Evolutionary conservation across 192 early-diverging fungal species (phyloP), one percentile per base, ranked within the genome.

Genomic region (Obelidium mucronatum): DNA sequence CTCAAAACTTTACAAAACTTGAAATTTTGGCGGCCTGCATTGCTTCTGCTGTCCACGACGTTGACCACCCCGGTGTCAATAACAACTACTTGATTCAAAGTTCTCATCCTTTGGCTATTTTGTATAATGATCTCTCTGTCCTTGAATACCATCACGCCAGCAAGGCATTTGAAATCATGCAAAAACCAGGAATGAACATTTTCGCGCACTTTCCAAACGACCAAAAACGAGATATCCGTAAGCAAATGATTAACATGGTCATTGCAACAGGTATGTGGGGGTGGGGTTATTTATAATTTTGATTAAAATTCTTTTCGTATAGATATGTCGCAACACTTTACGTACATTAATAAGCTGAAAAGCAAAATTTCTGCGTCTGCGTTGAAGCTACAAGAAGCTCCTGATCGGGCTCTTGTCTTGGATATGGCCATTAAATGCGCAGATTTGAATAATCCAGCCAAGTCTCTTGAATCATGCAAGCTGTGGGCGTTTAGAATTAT

Each of bases 51-150:
- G 81, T 89, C 15, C 89, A 90, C 65, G 89, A 90, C 73, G 80
- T 90, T 15, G 89, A 90, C 60, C 89, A 90, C 76, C 89, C 89
- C 3, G 89, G 88, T 1, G 65, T 90, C 40, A 86, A 86, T 65
- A 90, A 90, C 70, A 81, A 79, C 44, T 90, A 89, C 65, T 64
- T 90, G 19, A 84, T 90, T 34, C 82, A 87, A 64, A 79, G 82
- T 13, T 73, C 77, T 4, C 85, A 88, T 48, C 85, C 84, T 15
- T 59, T 90, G 3, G 85, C 87, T 13, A 81, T 87, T 31, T 58
- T 88, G 17, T 88, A 90, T 73, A 89, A 87, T 73, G 88, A 90
- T 62, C 78, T 85, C n/a, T 82, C 86, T 3, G 87, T 90, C 13
- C 76, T 88, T 13, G 88, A 90, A 74, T 87, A 76, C 64, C 86